These are phyloP conservation scores for Dinochytrium kinnereticum DNA, from an alignment of 371 early-diverging fungal species.

Conservation along the genomic window DNA sequence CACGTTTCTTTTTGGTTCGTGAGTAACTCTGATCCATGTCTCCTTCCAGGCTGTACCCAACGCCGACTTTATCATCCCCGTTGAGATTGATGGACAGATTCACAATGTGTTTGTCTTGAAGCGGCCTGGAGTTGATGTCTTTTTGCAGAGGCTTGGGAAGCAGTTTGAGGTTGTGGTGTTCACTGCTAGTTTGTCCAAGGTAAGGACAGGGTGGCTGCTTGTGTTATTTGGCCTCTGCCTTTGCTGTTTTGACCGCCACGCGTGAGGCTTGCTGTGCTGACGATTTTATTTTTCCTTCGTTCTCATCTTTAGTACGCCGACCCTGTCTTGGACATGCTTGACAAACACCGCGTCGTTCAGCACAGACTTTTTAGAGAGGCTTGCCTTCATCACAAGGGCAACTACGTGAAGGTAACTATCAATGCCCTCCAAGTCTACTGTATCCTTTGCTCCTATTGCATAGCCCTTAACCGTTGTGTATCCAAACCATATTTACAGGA, in stretches of 20 bases:
- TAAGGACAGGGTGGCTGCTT: background rate
- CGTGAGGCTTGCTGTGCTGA: no score
- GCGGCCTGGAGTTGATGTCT: slow-evolving; percentile 93
- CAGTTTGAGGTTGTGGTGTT: slow-evolving; percentile 94
- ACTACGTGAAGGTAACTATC: slow-evolving; percentile 78
- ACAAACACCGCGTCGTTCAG: slow-evolving; percentile 78
- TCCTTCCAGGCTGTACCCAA: slow-evolving; percentile 80
- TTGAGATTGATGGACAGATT: slow-evolving; percentile 86
- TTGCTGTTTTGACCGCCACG: no score
- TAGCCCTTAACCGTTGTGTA: background rate
- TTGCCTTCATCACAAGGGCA: slow-evolving; percentile 85
- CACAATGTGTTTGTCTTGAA: slow-evolving; percentile 97
- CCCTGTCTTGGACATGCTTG: slow-evolving; percentile 93
- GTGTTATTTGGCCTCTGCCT: background rate
- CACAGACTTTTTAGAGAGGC: slow-evolving; percentile 95
- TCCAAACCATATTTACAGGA: slow-evolving; percentile 54
- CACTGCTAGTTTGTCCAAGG: slow-evolving; percentile 82
- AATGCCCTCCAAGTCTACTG: no score
- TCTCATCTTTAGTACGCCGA: slow-evolving; percentile 81
- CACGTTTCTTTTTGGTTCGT: background rate
- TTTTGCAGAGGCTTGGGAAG: slow-evolving; percentile 84
- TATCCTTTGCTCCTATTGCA: background rate
- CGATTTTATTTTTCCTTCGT: background rate
- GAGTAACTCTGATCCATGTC: slow-evolving; percentile 83
- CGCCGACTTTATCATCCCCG: slow-evolving; percentile 86